Percentiles rank a stretch among this genome's conserved stretches.
phyloP scores from a whole-genome alignment of 1,284 basidiomycete genomes.

The Rhodofomes roseus region DNA sequence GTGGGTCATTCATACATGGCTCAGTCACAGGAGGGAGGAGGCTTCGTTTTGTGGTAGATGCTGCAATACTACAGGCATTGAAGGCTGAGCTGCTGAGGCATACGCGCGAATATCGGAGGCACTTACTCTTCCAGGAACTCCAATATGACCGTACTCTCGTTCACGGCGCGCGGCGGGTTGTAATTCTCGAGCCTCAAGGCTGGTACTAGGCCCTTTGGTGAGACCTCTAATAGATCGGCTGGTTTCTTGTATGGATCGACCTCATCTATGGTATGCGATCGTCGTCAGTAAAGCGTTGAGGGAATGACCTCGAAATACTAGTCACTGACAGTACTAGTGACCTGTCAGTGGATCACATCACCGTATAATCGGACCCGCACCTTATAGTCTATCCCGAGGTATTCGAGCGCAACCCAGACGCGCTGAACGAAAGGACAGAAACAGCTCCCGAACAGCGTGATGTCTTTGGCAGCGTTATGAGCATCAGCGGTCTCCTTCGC shows the following conservation, averaged over 20 bases:
- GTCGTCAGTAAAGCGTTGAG: background rate
- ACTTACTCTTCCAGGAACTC: constrained; percentile 72
- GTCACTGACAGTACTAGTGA: constrained; percentile 34
- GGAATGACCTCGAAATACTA: background rate
- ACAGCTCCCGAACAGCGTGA: constrained; percentile 66
- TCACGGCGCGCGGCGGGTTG: constrained; percentile 50
- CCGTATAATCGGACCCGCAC: constrained; percentile 27
- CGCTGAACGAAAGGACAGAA: constrained; percentile 77
- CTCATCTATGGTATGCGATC: constrained; percentile 44
- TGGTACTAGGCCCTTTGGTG: constrained; percentile 78
- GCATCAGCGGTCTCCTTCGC: constrained; percentile 53
- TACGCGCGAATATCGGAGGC: constrained; percentile 7
- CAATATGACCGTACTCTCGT: constrained; percentile 71
- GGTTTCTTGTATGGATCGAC: constrained; percentile 84
- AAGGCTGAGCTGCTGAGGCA: too few species aligned
- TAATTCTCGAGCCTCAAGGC: constrained; percentile 51
- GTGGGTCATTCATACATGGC: constrained; percentile 45
- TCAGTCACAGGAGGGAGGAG: constrained; percentile 57
- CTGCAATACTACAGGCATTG: constrained; percentile 51
- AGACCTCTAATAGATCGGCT: constrained; percentile 70
- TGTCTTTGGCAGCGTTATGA: constrained; percentile 42
- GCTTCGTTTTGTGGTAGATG: constrained; percentile 39
- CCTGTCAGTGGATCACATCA: background rate
- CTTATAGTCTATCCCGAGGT: constrained; percentile 58
- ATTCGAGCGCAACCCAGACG: constrained; percentile 66